Evolutionary conservation across 306 rosid genomes (phyloP), one percentile per base, ranked within the genome.

Genomic region (Canavalia ensiformis): DNA sequence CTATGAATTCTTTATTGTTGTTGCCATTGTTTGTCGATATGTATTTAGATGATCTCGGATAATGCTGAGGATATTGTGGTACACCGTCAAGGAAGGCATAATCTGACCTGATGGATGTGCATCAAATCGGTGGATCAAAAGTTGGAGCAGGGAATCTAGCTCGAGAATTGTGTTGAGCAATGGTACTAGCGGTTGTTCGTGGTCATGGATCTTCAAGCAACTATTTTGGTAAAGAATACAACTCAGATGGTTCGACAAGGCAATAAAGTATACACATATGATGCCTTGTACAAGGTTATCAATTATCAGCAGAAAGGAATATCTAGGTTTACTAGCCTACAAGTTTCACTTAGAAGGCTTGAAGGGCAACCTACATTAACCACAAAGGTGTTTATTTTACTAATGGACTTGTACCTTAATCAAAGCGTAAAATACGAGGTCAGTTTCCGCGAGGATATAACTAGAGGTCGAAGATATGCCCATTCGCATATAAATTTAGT

Each of bases 21-120:
- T 95, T 62, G 89, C 97, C 71, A 93, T 95, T 87, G 98, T 72
- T 65, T 95, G 64, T 95, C 99, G 99, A 98, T 74, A 88, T 88
- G 98, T 95, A 95, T 72, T 98, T 93, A 77, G 99, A 93, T 86
- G 99, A 95, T 76, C 74, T 91, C n/a, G 58, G 99, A 95, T 80
- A 95, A 95, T 83, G 97, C 99, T 25, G 98, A 95, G 62, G 96
- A 95, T 71, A 90, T 95, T 60, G 81, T 93, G n/a, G 54, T 95
- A 95, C 87, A 93, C 99, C 33, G 99, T 74, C 99, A 95, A 89
- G 99, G 99, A 69, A 98, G 99, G 44, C 97, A 95, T 69, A 90
- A 95, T 84, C 75, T 95, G 87, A 87, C n/a, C 79, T 5, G 98
- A 98, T 47, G n/a, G 80, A 95, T 81, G 93, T 92, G 78, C 94